A percentile compares a stretch with the other conserved stretches of the same genome.
Conservation (phyloP, 2,329 filamentous ascomycete species). For the Cryphonectria carpinicola region DNA sequence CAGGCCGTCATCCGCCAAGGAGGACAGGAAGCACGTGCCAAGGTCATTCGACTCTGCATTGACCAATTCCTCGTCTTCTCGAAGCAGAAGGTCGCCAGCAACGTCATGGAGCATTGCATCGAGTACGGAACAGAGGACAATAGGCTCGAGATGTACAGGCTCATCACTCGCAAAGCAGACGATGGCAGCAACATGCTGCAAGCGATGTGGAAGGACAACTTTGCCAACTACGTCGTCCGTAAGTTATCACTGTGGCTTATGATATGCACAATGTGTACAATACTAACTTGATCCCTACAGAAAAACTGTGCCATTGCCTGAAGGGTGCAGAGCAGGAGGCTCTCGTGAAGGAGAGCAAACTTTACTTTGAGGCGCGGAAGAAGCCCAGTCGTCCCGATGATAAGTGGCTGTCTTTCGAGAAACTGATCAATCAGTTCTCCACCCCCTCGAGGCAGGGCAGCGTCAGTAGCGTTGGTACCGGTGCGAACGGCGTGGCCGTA, state of each 20-base stretch:
- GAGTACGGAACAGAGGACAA: slow-evolving; percentile 71
- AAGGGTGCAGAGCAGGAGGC: slow-evolving; percentile 61
- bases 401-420: slow-evolving; percentile 68
- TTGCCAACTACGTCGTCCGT: slow-evolving; percentile 97
- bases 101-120: slow-evolving; percentile 95
- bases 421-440: slow-evolving; percentile 46
- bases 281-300: slow-evolving; percentile 48
- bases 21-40: slow-evolving; percentile 69
- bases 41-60: slow-evolving; percentile 75
- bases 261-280: not conserved
- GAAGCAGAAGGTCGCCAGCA: slow-evolving; percentile 96
- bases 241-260: slow-evolving; percentile 46
- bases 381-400: slow-evolving; percentile 59
- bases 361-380: slow-evolving; percentile 64
- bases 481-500: slow-evolving; percentile 32
- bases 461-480: slow-evolving; percentile 26
- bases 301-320: slow-evolving; percentile 75
- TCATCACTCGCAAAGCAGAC: slow-evolving; percentile 59
- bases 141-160: slow-evolving; percentile 68
- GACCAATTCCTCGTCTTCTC: slow-evolving; percentile 74
- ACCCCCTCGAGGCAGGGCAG: slow-evolving; percentile 36
- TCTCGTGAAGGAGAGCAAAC: slow-evolving; percentile 67
- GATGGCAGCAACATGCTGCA: slow-evolving; percentile 73
- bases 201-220: slow-evolving; percentile 84
- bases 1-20: slow-evolving; percentile 89